A percentile compares a stretch with the other conserved stretches of the same genome.
These are phyloP conservation scores for Xylaria curta DNA, from an alignment of 495 filamentous ascomycete genomes.

Conservation along the genomic window DNA sequence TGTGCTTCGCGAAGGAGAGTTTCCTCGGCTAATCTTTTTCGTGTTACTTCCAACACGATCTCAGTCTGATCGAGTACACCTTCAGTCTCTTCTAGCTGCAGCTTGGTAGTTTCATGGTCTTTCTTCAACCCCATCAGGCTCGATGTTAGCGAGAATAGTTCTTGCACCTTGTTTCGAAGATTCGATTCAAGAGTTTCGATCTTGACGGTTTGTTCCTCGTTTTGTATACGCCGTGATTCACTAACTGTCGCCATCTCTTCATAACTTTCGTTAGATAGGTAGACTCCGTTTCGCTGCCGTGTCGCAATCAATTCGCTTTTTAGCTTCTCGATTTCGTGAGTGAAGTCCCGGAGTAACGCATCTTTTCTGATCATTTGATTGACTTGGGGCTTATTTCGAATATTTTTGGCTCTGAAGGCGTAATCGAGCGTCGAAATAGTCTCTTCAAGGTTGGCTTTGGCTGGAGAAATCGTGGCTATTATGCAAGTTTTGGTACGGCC, in stretches of 20 bases:
- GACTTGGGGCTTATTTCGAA: slow-evolving; percentile 95
- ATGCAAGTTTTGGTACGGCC: slow-evolving; percentile 98
- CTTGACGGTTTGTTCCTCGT: slow-evolving; percentile 88
- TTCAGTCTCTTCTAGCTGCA: slow-evolving; percentile 76
- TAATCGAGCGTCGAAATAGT: slow-evolving; percentile 98
- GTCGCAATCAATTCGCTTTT: slow-evolving; percentile 94
- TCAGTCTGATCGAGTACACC: slow-evolving; percentile 86
- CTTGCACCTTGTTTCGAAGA: slow-evolving; percentile 87
- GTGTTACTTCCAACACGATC: slow-evolving; percentile 74
- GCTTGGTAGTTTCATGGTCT: slow-evolving; percentile 77
- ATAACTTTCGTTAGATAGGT: slow-evolving; percentile 81
- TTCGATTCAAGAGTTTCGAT: slow-evolving; percentile 92
- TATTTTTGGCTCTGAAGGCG: slow-evolving; percentile 96
- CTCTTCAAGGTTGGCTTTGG: slow-evolving; percentile 93
- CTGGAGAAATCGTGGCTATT: slow-evolving; percentile 94
- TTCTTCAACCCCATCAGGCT: slow-evolving; percentile 86
- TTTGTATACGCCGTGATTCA: slow-evolving; percentile 89
- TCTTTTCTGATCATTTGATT: slow-evolving; percentile 92
- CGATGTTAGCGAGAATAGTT: slow-evolving; percentile 82
- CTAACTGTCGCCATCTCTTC: slow-evolving; percentile 88
- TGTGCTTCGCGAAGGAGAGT: slow-evolving; percentile 80
- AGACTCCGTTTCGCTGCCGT: slow-evolving; percentile 92
- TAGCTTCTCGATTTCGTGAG: slow-evolving; percentile 90
- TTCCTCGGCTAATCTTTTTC: slow-evolving; percentile 79
- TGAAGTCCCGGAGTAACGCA: slow-evolving; percentile 86